Conservation (phyloP, 163 green algal genomes). For the Chloromonas sp. region DNA sequence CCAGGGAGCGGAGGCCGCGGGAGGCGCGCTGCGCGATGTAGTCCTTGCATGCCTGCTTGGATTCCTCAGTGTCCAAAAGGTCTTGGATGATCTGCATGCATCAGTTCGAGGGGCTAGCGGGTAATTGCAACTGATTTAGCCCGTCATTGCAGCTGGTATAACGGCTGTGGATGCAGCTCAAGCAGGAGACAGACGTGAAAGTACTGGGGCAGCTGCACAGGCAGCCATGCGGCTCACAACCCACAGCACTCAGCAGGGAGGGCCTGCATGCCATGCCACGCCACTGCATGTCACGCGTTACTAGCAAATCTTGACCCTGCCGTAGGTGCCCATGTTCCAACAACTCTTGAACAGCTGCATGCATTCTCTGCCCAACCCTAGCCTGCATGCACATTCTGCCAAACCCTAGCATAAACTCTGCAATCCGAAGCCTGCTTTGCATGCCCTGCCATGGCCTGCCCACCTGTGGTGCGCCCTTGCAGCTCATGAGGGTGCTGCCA, state of each 20-base stretch:
- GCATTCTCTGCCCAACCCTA: too few species aligned
- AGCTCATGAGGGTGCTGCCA: neutral
- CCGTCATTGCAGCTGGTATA: neutral
- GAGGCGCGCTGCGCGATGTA: slow-evolving; percentile 82
- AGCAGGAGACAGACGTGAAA: neutral
- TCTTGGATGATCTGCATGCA: slow-evolving; percentile 14
- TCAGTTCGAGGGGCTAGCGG: neutral
- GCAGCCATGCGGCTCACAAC: too few species aligned
- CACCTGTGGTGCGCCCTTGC: slow-evolving; percentile 85
- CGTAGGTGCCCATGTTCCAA: too few species aligned
- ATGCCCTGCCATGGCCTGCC: slow-evolving; percentile 41
- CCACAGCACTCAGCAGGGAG: too few species aligned
- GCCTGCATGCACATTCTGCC: too few species aligned
- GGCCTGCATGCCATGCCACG: too few species aligned
- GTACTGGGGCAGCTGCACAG: neutral
- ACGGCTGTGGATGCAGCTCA: neutral
- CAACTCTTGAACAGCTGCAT: too few species aligned
- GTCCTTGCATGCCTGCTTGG: slow-evolving; percentile 47
- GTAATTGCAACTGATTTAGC: neutral
- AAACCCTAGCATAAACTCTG: too few species aligned
- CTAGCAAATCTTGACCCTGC: too few species aligned
- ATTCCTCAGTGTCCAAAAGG: slow-evolving; percentile 52
- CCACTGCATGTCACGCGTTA: too few species aligned
- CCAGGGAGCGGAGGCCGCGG: slow-evolving; percentile 75
- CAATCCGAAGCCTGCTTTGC: too few species aligned